Conservation (phyloP, 306 rosid species). For the Gastrolobium villosum region DNA sequence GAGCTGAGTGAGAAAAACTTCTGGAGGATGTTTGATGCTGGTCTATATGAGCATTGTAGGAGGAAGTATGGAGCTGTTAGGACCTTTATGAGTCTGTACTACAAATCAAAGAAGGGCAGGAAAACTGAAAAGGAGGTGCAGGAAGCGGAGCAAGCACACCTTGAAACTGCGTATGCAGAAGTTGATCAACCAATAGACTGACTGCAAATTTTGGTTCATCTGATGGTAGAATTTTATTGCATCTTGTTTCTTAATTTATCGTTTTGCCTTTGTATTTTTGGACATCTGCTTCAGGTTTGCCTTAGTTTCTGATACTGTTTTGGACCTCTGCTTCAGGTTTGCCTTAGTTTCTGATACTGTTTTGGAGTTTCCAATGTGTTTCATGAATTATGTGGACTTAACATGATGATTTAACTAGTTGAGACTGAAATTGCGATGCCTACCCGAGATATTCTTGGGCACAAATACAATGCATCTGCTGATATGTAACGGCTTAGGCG, state of each 20-base stretch:
- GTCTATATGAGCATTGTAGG: conserved; percentile 79
- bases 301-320: conserved; percentile 49
- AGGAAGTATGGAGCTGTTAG: conserved; percentile 92
- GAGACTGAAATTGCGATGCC: conserved; percentile 34
- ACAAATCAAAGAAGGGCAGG: conserved; percentile 98
- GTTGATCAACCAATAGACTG: conserved; percentile 65
- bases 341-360: conserved; percentile 47
- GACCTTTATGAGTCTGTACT: conserved; percentile 94
- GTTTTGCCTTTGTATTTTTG: conserved; percentile 34
- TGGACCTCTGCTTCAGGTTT: conserved; percentile 32
- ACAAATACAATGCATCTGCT: conserved; percentile 7
- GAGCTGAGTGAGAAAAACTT: conserved; percentile 87
- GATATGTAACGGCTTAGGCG: background rate
- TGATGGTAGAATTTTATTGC: conserved; percentile 45
- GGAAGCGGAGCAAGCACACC: conserved; percentile 93
- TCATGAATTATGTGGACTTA: conserved; percentile 44
- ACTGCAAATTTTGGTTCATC: conserved; percentile 37
- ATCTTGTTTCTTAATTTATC: conserved; percentile 32
- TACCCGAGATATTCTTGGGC: background rate
- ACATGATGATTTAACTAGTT: conserved; percentile 44
- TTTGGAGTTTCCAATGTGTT: conserved; percentile 42
- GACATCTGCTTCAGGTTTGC: conserved; percentile 34
- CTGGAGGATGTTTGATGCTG: conserved; percentile 96
- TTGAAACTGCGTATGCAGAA: conserved; percentile 86
- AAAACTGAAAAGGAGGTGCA: conserved; percentile 98